A percentile compares a stretch with the other conserved stretches of the same genome.
Evolutionary conservation across 495 filamentous ascomycete genomes (phyloP).

Genomic region (Pyrenula massariospora): DNA sequence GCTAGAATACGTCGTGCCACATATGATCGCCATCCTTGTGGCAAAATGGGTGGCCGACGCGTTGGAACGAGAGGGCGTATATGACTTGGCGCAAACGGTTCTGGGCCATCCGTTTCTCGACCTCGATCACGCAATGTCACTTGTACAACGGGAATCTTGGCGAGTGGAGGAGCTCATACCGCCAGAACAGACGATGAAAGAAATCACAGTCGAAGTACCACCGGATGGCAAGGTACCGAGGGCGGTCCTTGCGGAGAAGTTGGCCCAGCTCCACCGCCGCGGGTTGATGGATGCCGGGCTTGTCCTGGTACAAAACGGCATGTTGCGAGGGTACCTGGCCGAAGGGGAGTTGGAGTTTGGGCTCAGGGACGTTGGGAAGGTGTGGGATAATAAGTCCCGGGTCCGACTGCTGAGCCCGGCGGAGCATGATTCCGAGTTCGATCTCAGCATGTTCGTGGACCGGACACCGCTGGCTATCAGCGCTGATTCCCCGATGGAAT

Average conservation of each 20-base stretch:
- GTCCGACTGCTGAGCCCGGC: constrained; percentile 29
- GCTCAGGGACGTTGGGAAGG: constrained; percentile 20
- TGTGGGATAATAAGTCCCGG: constrained; percentile 15
- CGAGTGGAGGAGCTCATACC: constrained; percentile 37
- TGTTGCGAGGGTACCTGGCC: constrained; percentile 41
- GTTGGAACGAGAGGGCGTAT: constrained; percentile 37
- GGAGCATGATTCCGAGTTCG: constrained; percentile 21
- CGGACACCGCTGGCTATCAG: constrained; percentile 37
- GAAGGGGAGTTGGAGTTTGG: constrained; percentile 43
- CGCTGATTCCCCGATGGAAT: constrained; percentile 42
- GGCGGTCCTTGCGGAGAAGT: constrained; percentile 26
- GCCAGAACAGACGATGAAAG: constrained; percentile 38
- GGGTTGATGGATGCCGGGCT: constrained; percentile 44
- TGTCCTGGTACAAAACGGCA: constrained; percentile 37
- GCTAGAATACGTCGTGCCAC: constrained; percentile 37
- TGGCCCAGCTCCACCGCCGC: constrained; percentile 30
- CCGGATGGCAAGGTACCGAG: constrained; percentile 29
- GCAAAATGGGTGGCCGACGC: constrained; percentile 49
- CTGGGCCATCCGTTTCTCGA: constrained; percentile 48
- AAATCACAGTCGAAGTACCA: constrained; percentile 39
- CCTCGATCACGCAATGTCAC: constrained; percentile 28
- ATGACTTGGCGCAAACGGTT: constrained; percentile 42
- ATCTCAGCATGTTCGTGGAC: constrained; percentile 37
- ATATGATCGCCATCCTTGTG: constrained; percentile 47
- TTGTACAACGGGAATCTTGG: constrained; percentile 22